Base-by-base conservation (phyloP, 768 basidiomycete genomes). In the Amanita pallidorosea region DNA sequence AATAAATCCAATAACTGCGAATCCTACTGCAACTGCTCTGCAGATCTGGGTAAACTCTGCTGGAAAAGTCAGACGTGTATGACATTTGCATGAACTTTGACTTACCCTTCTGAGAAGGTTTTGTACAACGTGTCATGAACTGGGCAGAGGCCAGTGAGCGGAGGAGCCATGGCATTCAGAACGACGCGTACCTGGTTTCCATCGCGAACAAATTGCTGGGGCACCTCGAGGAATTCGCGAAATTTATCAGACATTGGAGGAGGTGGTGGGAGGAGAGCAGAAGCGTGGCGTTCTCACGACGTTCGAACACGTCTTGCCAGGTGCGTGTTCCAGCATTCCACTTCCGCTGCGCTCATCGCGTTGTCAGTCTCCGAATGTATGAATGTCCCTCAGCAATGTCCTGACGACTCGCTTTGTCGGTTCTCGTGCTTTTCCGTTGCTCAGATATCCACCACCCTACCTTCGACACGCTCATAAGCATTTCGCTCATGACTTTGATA, bases 1-100 rank as follows among this genome's bases (percentile, higher is more conserved):
- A 65, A 99, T 93, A 77, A 97, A 95, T 13, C 96, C 96, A 94
- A 98, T 98, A 57, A 99, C 89, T 46, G 85, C 91, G 62, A 99
- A 99, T 12, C 96, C 96, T 54, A 98, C 84, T 2, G 93, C 93
- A 49, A 99, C 92, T 31, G 96, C 96, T 65, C 83, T 86, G 72
- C 85, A 98, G 57, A 99, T 94, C 65, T 95, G 91, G 37, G 80
- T 58, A 68, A 94, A 99, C 66, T 99, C 96, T 99, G 65, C 17
- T 55, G 5, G n/a, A 38, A 17, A n/a, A 45, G 4, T 45, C 27
- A 44, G 12, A 25, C 29, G 44, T 37, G 18, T 15, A 41, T 4
- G 12, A 1, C 11, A 11, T n/a, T 13, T 15, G 25, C 29, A n/a
- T 22, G 27, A 11, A 11, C 7, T 34, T 27, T 33, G 7, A 40